Conservation (phyloP, 2,329 filamentous ascomycete genomes). For the Colletotrichum gigasporum region DNA sequence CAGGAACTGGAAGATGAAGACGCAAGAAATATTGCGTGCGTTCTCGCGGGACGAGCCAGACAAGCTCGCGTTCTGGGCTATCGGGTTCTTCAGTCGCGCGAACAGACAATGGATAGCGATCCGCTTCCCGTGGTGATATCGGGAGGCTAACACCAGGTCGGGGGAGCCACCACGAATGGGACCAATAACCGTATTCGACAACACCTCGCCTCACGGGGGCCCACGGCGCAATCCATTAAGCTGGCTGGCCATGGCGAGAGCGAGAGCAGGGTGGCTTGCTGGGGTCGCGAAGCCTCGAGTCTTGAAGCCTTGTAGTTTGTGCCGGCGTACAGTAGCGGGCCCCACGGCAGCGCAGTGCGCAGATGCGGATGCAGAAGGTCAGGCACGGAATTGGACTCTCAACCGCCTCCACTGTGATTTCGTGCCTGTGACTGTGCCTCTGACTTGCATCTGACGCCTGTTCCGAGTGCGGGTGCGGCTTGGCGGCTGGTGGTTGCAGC, state of each 20-base stretch:
- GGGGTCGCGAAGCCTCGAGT: neutral
- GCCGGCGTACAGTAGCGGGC: neutral
- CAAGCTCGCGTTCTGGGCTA: neutral
- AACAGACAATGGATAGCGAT: constrained; percentile 25
- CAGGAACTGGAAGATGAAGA: neutral
- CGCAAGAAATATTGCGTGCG: too few relatives aligned
- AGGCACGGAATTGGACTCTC: constrained; percentile 13
- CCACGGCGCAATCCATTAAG: neutral
- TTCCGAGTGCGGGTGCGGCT: neutral
- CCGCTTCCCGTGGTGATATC: constrained; percentile 25
- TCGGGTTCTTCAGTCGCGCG: constrained; percentile 21
- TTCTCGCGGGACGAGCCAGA: neutral
- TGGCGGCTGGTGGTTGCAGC: neutral
- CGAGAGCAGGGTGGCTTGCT: neutral
- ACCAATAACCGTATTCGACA: constrained; percentile 16
- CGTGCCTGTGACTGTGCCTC: constrained; percentile 11
- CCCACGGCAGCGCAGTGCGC: constrained; percentile 4
- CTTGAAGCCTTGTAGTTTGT: constrained; percentile 7
- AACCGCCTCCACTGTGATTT: constrained; percentile 4
- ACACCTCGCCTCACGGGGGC: neutral
- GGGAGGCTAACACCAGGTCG: constrained; percentile 1
- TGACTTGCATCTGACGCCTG: constrained; percentile 6
- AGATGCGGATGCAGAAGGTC: constrained; percentile 3
- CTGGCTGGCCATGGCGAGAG: constrained; percentile 9
- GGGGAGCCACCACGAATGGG: constrained; percentile 9